Evolutionary conservation across 192 early-diverging fungal species (phyloP), one percentile per base, ranked within the genome.

Genomic region (Glomus cerebriforme): DNA sequence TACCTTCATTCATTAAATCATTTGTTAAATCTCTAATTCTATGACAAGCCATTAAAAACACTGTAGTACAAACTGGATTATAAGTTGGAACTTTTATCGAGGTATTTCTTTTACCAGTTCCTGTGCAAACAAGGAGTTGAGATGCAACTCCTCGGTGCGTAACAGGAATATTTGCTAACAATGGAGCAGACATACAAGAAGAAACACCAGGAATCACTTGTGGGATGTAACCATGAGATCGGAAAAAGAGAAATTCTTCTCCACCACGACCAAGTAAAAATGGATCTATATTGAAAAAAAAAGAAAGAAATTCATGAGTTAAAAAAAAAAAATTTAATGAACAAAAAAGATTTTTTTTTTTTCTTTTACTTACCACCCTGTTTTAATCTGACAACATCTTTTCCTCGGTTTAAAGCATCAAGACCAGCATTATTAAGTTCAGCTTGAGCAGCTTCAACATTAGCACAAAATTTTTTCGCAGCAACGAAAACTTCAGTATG

Each of bases 241-340:
- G 84, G 82, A 94, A 93, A 72, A 90, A 93, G n/a, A 93, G 67
- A 19, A 93, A 83, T 79, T 98, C 97, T 82, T 98, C 97, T 29
- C 92, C 96, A 49, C 96, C 97, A 63, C 97, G 92, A 31, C 96
- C 97, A 85, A 96, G 97, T 31, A 98, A 88, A 84, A 93, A 97
- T 64, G 95, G 94, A 81, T 98, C 95, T 88, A 81, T 29, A n/a
- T n/a, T n/a, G n/a, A 22, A 59, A 9, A 6, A 49, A 29, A 26
- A 37, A 47, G 17, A 70, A n/a, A n/a, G n/a, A n/a, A n/a, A n/a
- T 24, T 35, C 0, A 43, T 37, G 6, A 37, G 8, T 37, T 37
- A 37, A 37, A 4, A 7, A 43, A 12, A 43, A 1, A 1, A 43
- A 43, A 43, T 43, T 2, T 43, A 0, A 37, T 37, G 10, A 43